Evolutionary conservation across 768 basidiomycete genomes (phyloP).

Genomic region (Boletus reticulatus): DNA sequence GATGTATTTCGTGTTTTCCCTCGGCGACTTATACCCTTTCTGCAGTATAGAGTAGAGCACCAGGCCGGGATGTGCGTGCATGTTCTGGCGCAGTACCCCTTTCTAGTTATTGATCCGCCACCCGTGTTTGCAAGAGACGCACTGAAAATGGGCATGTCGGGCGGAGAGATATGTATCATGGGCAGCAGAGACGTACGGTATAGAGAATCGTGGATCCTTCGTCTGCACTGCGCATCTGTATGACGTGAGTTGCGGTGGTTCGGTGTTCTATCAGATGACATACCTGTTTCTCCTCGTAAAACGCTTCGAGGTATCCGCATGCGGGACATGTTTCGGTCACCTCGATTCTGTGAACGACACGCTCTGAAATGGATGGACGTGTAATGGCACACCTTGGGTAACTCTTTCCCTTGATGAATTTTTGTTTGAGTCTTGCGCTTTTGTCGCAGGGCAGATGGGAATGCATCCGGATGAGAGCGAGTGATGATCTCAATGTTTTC

Average conservation of each 20-base stretch:
- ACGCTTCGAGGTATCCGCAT: conserved; percentile 83
- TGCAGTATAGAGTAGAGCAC: too few species aligned
- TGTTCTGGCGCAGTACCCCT: background rate
- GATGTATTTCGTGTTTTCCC: too few species aligned
- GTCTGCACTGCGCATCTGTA: conserved; percentile 82
- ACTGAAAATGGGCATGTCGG: conserved; percentile 43
- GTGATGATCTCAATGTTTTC: conserved; percentile 90
- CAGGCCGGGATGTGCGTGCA: too few species aligned
- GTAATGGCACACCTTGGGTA: conserved; percentile 57
- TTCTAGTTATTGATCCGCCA: conserved; percentile 78
- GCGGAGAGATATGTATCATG: background rate
- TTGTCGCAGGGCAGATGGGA: conserved; percentile 84
- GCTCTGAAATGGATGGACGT: conserved; percentile 5
- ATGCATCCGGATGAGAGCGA: conserved; percentile 89
- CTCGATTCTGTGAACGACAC: conserved; percentile 36
- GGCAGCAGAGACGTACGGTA: conserved; percentile 56
- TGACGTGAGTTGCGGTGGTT: background rate
- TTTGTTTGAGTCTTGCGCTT: conserved; percentile 90
- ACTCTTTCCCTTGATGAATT: conserved; percentile 65
- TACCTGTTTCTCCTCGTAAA: conserved; percentile 87
- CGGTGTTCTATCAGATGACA: conserved; percentile 10
- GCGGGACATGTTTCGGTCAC: conserved; percentile 87
- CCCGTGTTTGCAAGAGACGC: conserved; percentile 70
- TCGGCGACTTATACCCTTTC: too few species aligned
- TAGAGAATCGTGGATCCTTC: conserved; percentile 95